A percentile compares a stretch with the other conserved stretches of the same genome.
phyloP scores from a whole-genome alignment of 345 rosid genomes.

The Salix caprea region DNA sequence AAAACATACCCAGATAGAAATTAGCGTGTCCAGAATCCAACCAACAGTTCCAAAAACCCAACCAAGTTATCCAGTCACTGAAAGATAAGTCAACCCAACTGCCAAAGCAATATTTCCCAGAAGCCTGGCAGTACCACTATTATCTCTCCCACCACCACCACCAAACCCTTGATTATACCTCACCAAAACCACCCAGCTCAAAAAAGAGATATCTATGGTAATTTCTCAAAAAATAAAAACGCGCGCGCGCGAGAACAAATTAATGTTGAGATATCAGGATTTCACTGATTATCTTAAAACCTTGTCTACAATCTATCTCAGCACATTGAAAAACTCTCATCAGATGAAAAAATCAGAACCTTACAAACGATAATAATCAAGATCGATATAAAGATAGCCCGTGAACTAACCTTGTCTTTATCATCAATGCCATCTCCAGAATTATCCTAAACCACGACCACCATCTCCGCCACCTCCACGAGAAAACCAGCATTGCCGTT shows the following conservation, averaged over 20 bases:
- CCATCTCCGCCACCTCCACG: conserved; percentile 22
- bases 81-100: conserved; percentile 61
- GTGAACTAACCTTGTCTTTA: conserved; percentile 58
- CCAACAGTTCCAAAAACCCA: conserved; percentile 62
- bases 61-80: conserved; percentile 64
- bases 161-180: conserved; percentile 62
- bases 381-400: background rate
- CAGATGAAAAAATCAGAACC: background rate
- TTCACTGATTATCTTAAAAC: no score
- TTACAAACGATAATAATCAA: background rate
- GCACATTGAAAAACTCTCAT: background rate
- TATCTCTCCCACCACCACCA: conserved; percentile 46
- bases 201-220: no score
- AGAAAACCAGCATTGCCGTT: conserved; percentile 46
- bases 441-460: conserved; percentile 29
- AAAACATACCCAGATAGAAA: conserved; percentile 56
- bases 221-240: no score
- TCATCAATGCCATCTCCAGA: conserved; percentile 39
- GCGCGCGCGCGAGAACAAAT: no score
- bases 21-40: conserved; percentile 19
- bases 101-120: conserved; percentile 82
- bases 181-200: conserved; percentile 43
- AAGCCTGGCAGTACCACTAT: conserved; percentile 52
- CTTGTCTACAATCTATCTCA: background rate
- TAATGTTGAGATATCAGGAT: no score